A percentile compares a stretch with the other conserved stretches of the same genome.
These are phyloP conservation scores for Gymnopilus junonius DNA, from an alignment of 768 basidiomycete genomes.

Conservation along the genomic window DNA sequence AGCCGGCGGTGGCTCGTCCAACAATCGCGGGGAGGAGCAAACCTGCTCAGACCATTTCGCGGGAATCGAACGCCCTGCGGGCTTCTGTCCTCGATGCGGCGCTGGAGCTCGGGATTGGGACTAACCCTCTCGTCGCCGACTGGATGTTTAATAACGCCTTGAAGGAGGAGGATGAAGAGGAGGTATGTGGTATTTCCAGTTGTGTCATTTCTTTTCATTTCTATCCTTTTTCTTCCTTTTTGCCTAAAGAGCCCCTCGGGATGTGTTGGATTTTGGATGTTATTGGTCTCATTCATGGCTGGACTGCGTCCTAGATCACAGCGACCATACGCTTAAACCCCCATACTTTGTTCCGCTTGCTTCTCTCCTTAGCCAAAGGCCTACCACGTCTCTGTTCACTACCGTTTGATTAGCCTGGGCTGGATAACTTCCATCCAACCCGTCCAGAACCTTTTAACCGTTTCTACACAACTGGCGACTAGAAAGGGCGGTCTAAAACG, in stretches of 20 bases:
- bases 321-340: not conserved
- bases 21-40: not conserved
- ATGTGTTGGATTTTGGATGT: too few relatives aligned
- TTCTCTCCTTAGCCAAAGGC: not conserved
- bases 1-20: slow-evolving; percentile 24
- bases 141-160: slow-evolving; percentile 75
- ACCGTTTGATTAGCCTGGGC: not conserved
- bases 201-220: too few relatives aligned
- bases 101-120: slow-evolving; percentile 66
- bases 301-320: not conserved
- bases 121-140: slow-evolving; percentile 60
- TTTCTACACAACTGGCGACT: too few relatives aligned
- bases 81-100: slow-evolving; percentile 79
- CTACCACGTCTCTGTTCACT: not conserved
- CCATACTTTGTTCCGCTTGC: not conserved
- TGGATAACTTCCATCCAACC: too few relatives aligned
- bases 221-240: too few relatives aligned
- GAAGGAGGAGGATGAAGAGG: slow-evolving; percentile 60
- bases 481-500: not conserved
- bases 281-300: too few relatives aligned
- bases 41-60: slow-evolving; percentile 24
- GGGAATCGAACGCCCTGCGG: slow-evolving; percentile 63
- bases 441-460: too few relatives aligned
- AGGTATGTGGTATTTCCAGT: too few relatives aligned
- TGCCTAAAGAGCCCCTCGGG: too few relatives aligned